These are phyloP conservation scores for rapeseed (Brassica napus) DNA, from an alignment of 345 rosid species.

Conservation along the genomic window DNA sequence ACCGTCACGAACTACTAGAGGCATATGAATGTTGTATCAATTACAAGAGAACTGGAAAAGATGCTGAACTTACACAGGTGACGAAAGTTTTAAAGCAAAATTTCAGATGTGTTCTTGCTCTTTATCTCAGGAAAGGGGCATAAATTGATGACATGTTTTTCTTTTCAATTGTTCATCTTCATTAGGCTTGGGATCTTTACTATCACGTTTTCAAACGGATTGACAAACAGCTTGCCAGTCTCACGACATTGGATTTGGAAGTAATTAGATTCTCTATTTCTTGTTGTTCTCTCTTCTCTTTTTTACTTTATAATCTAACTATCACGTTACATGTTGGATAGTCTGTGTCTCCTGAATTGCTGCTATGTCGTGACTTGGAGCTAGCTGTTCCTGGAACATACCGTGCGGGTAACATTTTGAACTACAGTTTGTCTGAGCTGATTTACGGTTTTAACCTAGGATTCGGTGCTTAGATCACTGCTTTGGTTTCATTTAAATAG, in stretches of 20 bases:
- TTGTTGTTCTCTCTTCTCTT: constrained; percentile 21
- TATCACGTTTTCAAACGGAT: constrained; percentile 93
- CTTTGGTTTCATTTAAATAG: constrained; percentile 37
- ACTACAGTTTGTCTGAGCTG: constrained; percentile 25
- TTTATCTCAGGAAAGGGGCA: constrained; percentile 2
- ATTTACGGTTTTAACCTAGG: constrained; percentile 11
- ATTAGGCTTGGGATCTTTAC: constrained; percentile 97
- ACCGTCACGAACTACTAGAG: constrained; percentile 79
- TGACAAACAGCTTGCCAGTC: constrained; percentile 90
- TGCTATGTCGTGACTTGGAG: constrained; percentile 82
- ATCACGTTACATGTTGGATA: constrained; percentile 36
- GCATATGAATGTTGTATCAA: constrained; percentile 90
- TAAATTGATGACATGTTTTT: constrained; percentile 28
- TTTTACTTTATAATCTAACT: constrained; percentile 23
- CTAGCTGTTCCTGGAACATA: constrained; percentile 99
- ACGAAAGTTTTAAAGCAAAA: neutral
- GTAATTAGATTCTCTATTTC: constrained; percentile 44
- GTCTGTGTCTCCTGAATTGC: constrained; percentile 96
- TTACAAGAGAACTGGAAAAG: constrained; percentile 86
- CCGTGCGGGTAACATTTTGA: constrained; percentile 62
- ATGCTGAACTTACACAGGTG: constrained; percentile 98
- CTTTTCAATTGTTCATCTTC: constrained; percentile 35
- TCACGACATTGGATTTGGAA: constrained; percentile 90
- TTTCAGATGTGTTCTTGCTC: constrained; percentile 10
- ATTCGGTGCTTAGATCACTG: constrained; percentile 10